Base-by-base conservation (phyloP, 768 basidiomycete species). In the Lactifluus pinguis region DNA sequence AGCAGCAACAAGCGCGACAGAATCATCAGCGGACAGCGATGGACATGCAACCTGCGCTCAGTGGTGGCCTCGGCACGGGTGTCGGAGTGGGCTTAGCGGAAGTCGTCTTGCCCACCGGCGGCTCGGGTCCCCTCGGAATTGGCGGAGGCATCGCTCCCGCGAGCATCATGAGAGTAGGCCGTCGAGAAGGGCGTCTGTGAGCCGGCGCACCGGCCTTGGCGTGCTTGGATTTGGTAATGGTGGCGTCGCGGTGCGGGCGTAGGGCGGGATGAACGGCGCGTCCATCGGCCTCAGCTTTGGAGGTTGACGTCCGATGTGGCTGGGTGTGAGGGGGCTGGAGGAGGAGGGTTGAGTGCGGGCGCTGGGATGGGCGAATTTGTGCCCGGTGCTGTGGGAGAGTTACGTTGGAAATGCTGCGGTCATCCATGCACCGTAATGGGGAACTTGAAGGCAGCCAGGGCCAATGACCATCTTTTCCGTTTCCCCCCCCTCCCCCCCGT, bases 361-460 rank as follows among this genome's bases (percentile, higher is more conserved):
- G n/a, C n/a, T 5, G 54, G 49, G 30, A 47, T 56, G 49, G 55
- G 41, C 14, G 60, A 51, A n/a, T 25, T 59, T 34, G 42, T 10
- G 13, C 42, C 41, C 13, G 55, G 55, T 6, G 14, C 54, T 4
- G 14, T 53, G 14, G 53, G 53, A 42, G 25, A 30, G 59, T 65
- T 30, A 54, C 65, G 44, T 9, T 32, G 44, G 65, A 55, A 17
- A 60, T 64, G 65, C 44, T 53, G 4, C 63, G 61, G 34, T 62
- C 63, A 25, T 66, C 56, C n/a, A n/a, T n/a, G n/a, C n/a, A n/a
- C n/a, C n/a, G n/a, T n/a, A n/a, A 25, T 66, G 56, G 53, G 39
- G 60, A 59, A 32, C 59, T n/a, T n/a, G n/a, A n/a, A n/a, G 63
- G 51, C 17, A 59, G 65, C 42, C 62, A 55, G 38, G 49, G 58